Base-by-base conservation (phyloP, 345 rosid genomes). In the Draba incana region DNA sequence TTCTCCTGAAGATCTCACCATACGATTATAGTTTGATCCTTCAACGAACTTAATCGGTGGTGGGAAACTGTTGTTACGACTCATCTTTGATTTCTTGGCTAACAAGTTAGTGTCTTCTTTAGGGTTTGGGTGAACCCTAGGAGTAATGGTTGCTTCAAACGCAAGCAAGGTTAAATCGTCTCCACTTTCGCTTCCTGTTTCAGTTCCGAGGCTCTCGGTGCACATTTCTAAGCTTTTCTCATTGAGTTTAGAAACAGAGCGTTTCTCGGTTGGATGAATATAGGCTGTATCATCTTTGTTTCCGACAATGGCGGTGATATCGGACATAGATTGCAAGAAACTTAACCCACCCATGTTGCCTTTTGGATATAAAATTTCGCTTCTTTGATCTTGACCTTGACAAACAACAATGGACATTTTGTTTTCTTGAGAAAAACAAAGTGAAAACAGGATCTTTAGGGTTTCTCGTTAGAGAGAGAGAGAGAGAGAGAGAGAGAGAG, bases 131-230 rank as follows among this genome's bases (percentile, higher is more conserved):
- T 57, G 66, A 70, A 46, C 54, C 51, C 68, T 57, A 39, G 57
- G 78, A 63, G 57, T 48, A 10, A 33, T 62, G 3, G 30, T 55
- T 43, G 52, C 69, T 74, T 81, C 78, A 10, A 67, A 8, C 5
- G 74, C 74, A 76, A 77, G 66, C 44, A 72, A 76, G 48, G 76
- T 68, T 4, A 82, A 62, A 13, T 81, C 80, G 64, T 80, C 84
- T 11, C 71, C 66, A 73, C 41, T 75, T 8, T 76, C 84, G 50
- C 80, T 86, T 2, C 99, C 99, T 2, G 86, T 89, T 79, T 94
- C 99, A 38, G 88, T 80, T 5, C 98, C 98, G 2, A 94, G 77
- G 44, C 83, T 87, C 77, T 94, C 99, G 10, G 99, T 94, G 74
- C 99, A 94, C 84, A 91, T 84, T 76, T 86, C 88, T 45, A 94